Base-by-base conservation (phyloP, 2,329 filamentous ascomycete genomes). In the Stemphylium lycopersici region DNA sequence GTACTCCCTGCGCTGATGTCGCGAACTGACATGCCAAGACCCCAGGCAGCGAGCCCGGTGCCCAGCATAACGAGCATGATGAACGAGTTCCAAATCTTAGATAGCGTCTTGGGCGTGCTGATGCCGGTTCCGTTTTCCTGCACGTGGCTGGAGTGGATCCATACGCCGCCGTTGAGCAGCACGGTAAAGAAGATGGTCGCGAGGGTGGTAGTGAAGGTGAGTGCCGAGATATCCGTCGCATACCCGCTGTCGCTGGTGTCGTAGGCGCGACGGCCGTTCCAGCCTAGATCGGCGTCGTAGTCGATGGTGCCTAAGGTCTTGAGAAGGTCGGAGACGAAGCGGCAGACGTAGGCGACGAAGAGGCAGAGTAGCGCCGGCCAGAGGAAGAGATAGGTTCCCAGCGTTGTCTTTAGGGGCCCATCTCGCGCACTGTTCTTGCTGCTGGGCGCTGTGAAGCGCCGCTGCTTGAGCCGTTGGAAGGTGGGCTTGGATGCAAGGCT, bases 361-460 rank as follows among this genome's bases (percentile, higher is more conserved):
- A 55, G 40, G 6, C 40, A 55, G 20, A 55, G 41, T 3, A 55
- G 46, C 0, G 52, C 46, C 0, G 52, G 46, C 40, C 40, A 45
- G 26, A 55, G 52, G 31, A 55, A 55, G 46, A 55, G 46, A 10
- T 54, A 54, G 1, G 52, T 54, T 4, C 52, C 52, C 4, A 54
- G 20, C 2, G 45, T 41, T 2, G 52, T 54, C 15, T 54, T 54
- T 0, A 54, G 20, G 3, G 52, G 52, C 0, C 43, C 47, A 43
- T 54, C 33, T 20, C 46, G 31, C 8, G 40, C 40, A 34, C 41
- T 44, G 12, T 36, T 50, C 4, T 43, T 12, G 15, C 36, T 54
- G 29, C 26, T 22, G 1, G 52, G 33, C 1, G 45, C 26, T 6
- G 52, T 31, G 24, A 53, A 53, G n/a, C 43, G 36, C 1, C 50